phyloP scores from a whole-genome alignment of 257 asterid species.

The Rauvolfia tetraphylla region DNA sequence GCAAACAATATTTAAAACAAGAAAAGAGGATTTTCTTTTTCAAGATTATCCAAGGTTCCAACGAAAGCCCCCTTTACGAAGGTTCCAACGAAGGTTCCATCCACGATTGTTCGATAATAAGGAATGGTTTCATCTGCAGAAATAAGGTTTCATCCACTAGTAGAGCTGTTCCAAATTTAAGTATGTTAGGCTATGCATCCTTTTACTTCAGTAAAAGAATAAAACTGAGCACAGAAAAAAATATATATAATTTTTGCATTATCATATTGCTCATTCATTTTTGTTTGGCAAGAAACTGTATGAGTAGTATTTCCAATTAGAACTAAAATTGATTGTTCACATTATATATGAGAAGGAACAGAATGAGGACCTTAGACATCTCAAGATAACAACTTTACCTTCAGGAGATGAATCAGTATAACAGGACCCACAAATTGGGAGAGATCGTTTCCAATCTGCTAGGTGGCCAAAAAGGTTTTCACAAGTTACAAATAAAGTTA shows the following conservation, averaged over 20 bases:
- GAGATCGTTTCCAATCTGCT: slow-evolving; percentile 78
- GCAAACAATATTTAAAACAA: background rate
- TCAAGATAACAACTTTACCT: slow-evolving; percentile 36
- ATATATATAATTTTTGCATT: background rate
- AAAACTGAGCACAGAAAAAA: background rate
- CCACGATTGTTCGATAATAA: background rate
- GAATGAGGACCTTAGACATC: background rate
- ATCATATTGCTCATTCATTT: background rate
- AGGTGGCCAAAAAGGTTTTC: slow-evolving; percentile 16
- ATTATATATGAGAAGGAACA: background rate
- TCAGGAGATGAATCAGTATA: slow-evolving; percentile 62
- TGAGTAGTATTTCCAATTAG: background rate
- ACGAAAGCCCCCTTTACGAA: background rate
- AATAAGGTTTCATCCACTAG: background rate
- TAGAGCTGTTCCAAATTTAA: background rate
- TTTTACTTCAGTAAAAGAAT: background rate
- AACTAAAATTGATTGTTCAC: background rate
- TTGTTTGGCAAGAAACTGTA: background rate
- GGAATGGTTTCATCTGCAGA: background rate
- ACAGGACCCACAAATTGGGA: slow-evolving; percentile 88
- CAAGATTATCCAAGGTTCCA: background rate
- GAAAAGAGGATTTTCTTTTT: background rate
- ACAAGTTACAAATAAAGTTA: background rate
- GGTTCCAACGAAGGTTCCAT: background rate
- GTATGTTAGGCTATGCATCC: background rate